Percentiles rank a stretch among this genome's conserved stretches.
Evolutionary conservation across 23 red algal genomes (phyloP).

Genomic region (Gracilaria vermiculophylla): DNA sequence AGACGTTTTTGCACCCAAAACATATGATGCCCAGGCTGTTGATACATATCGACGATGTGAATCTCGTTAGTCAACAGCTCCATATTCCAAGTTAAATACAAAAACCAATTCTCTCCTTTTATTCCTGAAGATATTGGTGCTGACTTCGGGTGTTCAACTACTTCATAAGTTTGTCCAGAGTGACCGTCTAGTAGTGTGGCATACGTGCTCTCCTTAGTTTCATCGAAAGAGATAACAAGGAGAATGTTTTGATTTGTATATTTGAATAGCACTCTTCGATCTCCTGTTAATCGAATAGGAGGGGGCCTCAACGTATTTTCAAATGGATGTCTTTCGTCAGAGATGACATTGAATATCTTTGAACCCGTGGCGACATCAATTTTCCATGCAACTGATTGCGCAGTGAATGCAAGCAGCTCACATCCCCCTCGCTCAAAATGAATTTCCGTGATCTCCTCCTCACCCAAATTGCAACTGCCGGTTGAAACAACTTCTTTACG

Average conservation of each 20-base stretch:
- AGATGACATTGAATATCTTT: neutral
- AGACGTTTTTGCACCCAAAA: conserved; percentile 1
- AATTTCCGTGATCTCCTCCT: neutral
- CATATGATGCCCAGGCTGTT: neutral
- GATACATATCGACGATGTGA: conserved; percentile 77
- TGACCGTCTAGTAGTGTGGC: conserved; percentile 44
- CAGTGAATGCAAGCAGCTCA: neutral
- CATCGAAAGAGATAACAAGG: conserved; percentile 39
- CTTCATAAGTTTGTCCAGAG: conserved; percentile 32
- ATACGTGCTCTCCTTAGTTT: neutral
- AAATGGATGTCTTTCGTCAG: neutral
- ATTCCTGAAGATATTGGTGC: neutral
- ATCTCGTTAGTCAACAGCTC: conserved; percentile 31
- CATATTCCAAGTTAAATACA: conserved; percentile 69
- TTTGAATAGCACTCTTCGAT: conserved; percentile 35
- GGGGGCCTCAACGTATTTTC: conserved; percentile 9
- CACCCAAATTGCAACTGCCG: neutral
- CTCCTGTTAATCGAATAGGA: conserved; percentile 40
- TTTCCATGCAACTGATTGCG: neutral
- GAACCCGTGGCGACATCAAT: neutral
- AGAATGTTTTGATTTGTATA: neutral
- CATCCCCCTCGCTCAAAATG: neutral
- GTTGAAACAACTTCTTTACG: neutral
- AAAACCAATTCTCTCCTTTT: conserved; percentile 68
- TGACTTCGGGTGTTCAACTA: conserved; percentile 32